Evolutionary conservation across 345 rosid genomes (phyloP).

Genomic region (Bruguiera gymnorhiza): DNA sequence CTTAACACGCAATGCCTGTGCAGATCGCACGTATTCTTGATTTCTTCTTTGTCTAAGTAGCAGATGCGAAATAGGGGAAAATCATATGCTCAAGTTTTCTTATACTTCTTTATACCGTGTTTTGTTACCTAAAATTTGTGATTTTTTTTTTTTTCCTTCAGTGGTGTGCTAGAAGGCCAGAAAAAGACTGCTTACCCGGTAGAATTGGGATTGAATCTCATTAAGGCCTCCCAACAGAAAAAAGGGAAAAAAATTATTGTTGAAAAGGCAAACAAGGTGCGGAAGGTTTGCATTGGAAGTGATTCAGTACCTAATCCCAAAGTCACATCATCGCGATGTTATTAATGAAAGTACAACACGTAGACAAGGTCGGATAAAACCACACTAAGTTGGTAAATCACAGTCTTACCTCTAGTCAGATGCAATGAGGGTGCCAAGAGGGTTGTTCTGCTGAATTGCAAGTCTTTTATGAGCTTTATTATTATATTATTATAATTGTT

Average conservation of each 20-base stretch:
- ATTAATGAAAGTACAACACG: slow-evolving; percentile 6
- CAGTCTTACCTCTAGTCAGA: background rate
- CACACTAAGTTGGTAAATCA: background rate
- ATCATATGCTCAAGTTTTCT: too few relatives aligned
- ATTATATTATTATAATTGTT: too few relatives aligned
- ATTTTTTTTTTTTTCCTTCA: background rate
- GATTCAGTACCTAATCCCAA: slow-evolving; percentile 24
- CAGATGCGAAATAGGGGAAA: background rate
- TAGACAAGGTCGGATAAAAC: slow-evolving; percentile 3
- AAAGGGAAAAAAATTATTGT: background rate
- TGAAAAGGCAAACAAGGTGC: slow-evolving; percentile 32
- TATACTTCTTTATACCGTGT: too few relatives aligned
- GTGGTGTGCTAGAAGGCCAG: slow-evolving; percentile 5
- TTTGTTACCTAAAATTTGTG: background rate
- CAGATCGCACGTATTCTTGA: background rate
- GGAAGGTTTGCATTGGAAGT: slow-evolving; percentile 26
- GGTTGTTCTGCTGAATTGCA: too few relatives aligned
- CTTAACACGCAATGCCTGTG: background rate
- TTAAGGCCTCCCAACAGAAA: background rate
- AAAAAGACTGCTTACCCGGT: slow-evolving; percentile 22
- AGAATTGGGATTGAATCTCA: background rate
- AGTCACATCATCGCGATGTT: slow-evolving; percentile 13
- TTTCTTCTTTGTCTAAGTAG: background rate
- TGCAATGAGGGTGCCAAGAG: too few relatives aligned
- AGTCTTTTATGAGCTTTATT: too few relatives aligned